These are phyloP conservation scores for Phytomonas francai DNA, from an alignment of 208 protist genomes.

Conservation along the genomic window DNA sequence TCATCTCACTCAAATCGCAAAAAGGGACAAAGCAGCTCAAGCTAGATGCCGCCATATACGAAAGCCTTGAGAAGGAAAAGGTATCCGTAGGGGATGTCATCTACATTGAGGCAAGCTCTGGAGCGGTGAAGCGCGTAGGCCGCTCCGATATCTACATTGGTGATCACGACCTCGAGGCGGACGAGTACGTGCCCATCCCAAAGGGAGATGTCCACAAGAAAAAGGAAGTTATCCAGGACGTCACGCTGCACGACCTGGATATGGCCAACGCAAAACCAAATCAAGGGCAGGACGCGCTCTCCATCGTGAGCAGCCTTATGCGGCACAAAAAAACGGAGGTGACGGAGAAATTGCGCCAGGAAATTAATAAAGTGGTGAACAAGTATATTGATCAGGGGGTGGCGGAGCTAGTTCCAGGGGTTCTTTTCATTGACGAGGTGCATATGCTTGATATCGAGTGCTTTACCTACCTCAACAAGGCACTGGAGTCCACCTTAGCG, in stretches of 20 bases:
- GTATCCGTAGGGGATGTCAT: conserved; percentile 99
- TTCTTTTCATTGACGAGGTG: conserved; percentile 99
- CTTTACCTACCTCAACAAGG: conserved; percentile 99
- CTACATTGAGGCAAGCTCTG: conserved; percentile 99
- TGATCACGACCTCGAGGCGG: conserved; percentile 97
- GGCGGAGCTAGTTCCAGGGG: conserved; percentile 99
- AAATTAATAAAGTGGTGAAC: conserved; percentile 99
- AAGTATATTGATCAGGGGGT: conserved; percentile 99
- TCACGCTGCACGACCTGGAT: conserved; percentile 99
- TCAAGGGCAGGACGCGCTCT: conserved; percentile 96
- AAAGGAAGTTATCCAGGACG: conserved; percentile 99
- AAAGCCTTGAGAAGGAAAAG: conserved; percentile 98
- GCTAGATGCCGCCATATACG: conserved; percentile 99
- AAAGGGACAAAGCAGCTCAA: conserved; percentile 98
- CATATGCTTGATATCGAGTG: conserved; percentile 99
- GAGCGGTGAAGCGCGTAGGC: conserved; percentile 96
- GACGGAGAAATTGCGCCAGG: conserved; percentile 98
- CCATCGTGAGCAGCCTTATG: conserved; percentile 96
- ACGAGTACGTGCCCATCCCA: conserved; percentile 99
- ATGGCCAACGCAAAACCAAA: conserved; percentile 97
- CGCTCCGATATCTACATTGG: conserved; percentile 94
- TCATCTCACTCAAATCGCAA: conserved; percentile 97
- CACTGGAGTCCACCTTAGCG: conserved; percentile 98
- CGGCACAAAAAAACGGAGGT: conserved; percentile 99
- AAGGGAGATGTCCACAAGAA: conserved; percentile 99